A percentile compares a stretch with the other conserved stretches of the same genome.
These are phyloP conservation scores for Apiospora pterosperma DNA, from an alignment of 2,329 filamentous ascomycete genomes.

Conservation along the genomic window DNA sequence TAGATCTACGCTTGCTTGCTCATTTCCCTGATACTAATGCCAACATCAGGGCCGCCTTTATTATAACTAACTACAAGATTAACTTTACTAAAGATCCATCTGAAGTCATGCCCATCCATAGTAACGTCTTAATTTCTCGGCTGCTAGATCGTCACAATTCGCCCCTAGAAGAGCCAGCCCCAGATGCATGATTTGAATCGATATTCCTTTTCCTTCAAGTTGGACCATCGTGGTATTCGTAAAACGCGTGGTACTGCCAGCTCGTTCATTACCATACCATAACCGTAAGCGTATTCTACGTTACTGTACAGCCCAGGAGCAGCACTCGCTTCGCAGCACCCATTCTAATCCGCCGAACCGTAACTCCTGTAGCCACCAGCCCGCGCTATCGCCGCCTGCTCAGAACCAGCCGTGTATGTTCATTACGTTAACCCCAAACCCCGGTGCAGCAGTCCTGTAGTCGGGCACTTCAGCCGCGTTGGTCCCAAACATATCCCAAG, in stretches of 20 bases:
- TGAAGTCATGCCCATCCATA: not conserved
- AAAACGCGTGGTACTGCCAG: not conserved
- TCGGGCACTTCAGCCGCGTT: constrained; percentile 11
- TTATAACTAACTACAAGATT: not conserved
- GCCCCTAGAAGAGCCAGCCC: not conserved
- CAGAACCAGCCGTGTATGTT: constrained; percentile 10
- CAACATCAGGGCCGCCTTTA: not conserved
- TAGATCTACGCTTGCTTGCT: too few species aligned
- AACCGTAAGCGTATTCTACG: not conserved
- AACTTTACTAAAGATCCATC: not conserved
- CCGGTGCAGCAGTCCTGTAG: constrained; percentile 4
- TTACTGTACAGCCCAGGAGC: not conserved
- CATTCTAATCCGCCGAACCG: not conserved
- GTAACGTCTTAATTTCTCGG: not conserved
- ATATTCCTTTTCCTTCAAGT: not conserved
- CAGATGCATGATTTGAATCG: not conserved
- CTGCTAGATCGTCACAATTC: not conserved
- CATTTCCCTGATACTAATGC: not conserved
- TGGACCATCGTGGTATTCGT: not conserved
- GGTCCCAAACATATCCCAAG: constrained; percentile 28
- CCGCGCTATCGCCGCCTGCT: not conserved
- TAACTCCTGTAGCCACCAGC: not conserved
- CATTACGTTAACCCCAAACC: constrained; percentile 6
- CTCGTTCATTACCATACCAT: not conserved
- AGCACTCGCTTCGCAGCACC: too few species aligned